Conservation (phyloP, 192 early-diverging fungal genomes). For the Chytriomyces sp. region DNA sequence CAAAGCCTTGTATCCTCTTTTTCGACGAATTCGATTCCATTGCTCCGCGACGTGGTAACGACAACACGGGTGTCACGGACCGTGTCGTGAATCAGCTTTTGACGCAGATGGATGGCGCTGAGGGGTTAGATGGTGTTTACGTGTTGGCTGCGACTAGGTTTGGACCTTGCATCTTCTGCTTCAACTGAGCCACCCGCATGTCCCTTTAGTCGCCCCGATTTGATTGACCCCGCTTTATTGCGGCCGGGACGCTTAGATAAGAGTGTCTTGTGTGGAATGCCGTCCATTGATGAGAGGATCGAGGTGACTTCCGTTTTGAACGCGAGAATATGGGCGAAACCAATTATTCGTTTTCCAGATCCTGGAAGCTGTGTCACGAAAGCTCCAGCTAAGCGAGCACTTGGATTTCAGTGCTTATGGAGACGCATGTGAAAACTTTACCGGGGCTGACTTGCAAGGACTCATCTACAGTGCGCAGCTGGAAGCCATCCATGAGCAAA, state of each 20-base stretch:
- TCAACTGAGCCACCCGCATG: conserved; percentile 64
- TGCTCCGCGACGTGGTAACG: conserved; percentile 93
- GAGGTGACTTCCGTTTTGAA: conserved; percentile 48
- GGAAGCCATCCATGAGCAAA: conserved; percentile 78
- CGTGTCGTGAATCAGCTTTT: conserved; percentile 98
- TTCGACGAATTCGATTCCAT: conserved; percentile 99
- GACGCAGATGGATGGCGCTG: conserved; percentile 98
- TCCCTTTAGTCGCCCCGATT: conserved; percentile 64
- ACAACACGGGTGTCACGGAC: conserved; percentile 98
- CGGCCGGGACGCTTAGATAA: conserved; percentile 88
- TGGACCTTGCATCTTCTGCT: not conserved
- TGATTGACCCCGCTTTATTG: conserved; percentile 88
- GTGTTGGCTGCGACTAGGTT: conserved; percentile 91
- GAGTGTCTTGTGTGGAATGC: conserved; percentile 82
- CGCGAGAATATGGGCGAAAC: not conserved
- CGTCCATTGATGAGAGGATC: conserved; percentile 66
- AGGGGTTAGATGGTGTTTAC: conserved; percentile 93
- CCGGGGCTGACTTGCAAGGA: conserved; percentile 94
- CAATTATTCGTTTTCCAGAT: conserved; percentile 55
- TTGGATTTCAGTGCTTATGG: conserved; percentile 71
- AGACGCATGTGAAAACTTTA: conserved; percentile 68
- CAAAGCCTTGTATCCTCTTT: conserved; percentile 93
- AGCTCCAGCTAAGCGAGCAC: conserved; percentile 62
- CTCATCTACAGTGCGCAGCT: conserved; percentile 91
- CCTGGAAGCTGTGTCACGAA: conserved; percentile 71